Evolutionary conservation across 108 stramenopile species (phyloP), one percentile per base, ranked within the genome.

Genomic region (Discostella stelligeroides): DNA sequence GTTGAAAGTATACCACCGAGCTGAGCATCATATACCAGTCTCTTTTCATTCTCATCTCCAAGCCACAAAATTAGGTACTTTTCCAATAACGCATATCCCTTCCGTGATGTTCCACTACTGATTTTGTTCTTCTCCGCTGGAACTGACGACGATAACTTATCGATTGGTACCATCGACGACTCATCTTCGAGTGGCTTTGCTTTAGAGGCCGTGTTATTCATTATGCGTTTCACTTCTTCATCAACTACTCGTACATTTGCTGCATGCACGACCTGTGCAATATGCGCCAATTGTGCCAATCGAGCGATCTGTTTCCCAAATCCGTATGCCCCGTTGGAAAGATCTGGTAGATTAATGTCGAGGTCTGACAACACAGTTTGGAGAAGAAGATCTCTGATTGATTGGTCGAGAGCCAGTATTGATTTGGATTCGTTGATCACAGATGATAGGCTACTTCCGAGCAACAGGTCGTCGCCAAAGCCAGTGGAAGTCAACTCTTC

Each of bases 241-340:
- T 73, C 30, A 15, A 40, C 56, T 49, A 30, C 63, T 21, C 30
- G 20, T 8, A 18, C 56, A 50, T 65, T 63, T 70, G 66, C 57
- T 18, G 47, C 49, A 64, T 65, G 59, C 21, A 84, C 41, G 13
- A 58, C 38, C 51, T 74, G 66, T 55, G 82, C 87, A 56, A 92
- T 87, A 43, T 89, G 89, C 21, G 83, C 83, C 1, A 94, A 78
- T 59, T 94, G 93, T n/a, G 90, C 89, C 21, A 92, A 57, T 18
- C 93, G 59, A 24, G 93, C 90, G 17, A 84, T 72, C 57, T 90
- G 86, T 66, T 94, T 94, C 9, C 93, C 93, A 66, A 85, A 92
- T 7, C 89, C 89, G 60, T 94, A 94, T 2, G 91, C 77, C 72
- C 91, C 88, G 51, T 81, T 80, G 0, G 68, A 55, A 46, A 62